Evolutionary conservation across 352 stramenopile genomes (phyloP), one percentile per base, ranked within the genome.

Genomic region (Globisporangium camurandrum): DNA sequence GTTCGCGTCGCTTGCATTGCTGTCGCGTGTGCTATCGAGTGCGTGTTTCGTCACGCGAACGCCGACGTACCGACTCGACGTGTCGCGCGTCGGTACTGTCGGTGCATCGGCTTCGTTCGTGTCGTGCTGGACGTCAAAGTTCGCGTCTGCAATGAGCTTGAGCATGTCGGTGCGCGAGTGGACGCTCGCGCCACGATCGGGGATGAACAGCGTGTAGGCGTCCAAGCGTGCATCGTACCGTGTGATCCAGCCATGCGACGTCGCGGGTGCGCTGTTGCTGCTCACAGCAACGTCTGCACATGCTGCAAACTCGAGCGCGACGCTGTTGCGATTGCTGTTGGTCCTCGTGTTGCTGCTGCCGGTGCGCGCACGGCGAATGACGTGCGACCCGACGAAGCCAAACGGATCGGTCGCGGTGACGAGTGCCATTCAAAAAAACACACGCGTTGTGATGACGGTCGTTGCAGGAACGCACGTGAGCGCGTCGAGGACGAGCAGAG

Each of bases 211-310:
- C 47, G 73, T 76, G 58, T 88, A 90, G 52, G 47, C 63, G 55
- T 90, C 78, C 31, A 85, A 44, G 5, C 58, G 53, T 38, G 66
- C 57, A 45, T 90, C 69, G 52, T 86, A 90, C 27, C 73, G 67
- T 42, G 78, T 90, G 57, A 90, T 62, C 78, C 78, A 87, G 16
- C 71, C 72, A 56, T 82, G 73, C 46, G 74, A n/a, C n/a, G n/a
- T 67, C 19, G 68, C 54, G 8, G 39, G 9, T 54, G 64, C 34
- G 17, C 30, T 38, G 7, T 50, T 31, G 16, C 1, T 22, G 12
- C 34, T 28, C 23, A 0, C 26, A 26, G 1, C 28, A 46, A 23
- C 47, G 27, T 5, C 43, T 39, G 23, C 36, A 38, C 27, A 36
- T 34, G 55, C 12, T 28, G 43, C 44, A 28, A 46, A 22, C 22